These are phyloP conservation scores for Pleurostoma richardsiae DNA, from an alignment of 2,329 filamentous ascomycete genomes.

Conservation along the genomic window DNA sequence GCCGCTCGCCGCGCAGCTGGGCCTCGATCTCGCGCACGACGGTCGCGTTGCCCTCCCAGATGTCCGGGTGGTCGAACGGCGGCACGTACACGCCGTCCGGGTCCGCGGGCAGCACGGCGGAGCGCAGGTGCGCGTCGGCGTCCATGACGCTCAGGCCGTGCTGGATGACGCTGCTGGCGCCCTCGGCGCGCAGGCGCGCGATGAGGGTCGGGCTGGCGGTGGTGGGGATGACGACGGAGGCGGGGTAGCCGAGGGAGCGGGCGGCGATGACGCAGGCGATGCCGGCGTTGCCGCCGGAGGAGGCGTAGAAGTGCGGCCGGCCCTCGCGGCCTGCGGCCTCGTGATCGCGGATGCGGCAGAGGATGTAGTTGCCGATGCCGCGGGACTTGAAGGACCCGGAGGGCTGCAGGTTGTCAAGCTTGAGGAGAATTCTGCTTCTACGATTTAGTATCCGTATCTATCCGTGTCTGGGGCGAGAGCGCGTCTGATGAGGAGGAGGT, in stretches of 20 bases:
- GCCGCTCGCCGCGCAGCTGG: slow-evolving; percentile 24
- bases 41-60: slow-evolving; percentile 60
- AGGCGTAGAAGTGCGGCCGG: slow-evolving; percentile 62
- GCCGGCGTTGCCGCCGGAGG: slow-evolving; percentile 74
- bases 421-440: slow-evolving; percentile 68
- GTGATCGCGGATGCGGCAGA: slow-evolving; percentile 32
- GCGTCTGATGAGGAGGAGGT: too few relatives aligned
- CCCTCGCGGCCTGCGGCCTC: slow-evolving; percentile 20
- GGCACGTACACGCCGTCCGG: slow-evolving; percentile 53
- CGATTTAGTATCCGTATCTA: neutral
- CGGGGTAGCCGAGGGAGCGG: slow-evolving; percentile 50
- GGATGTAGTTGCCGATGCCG: slow-evolving; percentile 68
- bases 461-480: slow-evolving; percentile 1
- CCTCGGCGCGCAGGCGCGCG: slow-evolving; percentile 58
- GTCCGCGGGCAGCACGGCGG: slow-evolving; percentile 15
- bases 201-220: slow-evolving; percentile 64
- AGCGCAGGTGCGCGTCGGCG: slow-evolving; percentile 59
- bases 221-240: slow-evolving; percentile 68
- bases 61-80: slow-evolving; percentile 61
- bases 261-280: slow-evolving; percentile 74
- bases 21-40: slow-evolving; percentile 42
- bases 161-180: slow-evolving; percentile 58
- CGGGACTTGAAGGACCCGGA: slow-evolving; percentile 80
- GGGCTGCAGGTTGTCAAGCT: slow-evolving; percentile 77
- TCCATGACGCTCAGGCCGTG: slow-evolving; percentile 63